Base-by-base conservation (phyloP, 257 asterid genomes). In the Anisodus acutangulus region DNA sequence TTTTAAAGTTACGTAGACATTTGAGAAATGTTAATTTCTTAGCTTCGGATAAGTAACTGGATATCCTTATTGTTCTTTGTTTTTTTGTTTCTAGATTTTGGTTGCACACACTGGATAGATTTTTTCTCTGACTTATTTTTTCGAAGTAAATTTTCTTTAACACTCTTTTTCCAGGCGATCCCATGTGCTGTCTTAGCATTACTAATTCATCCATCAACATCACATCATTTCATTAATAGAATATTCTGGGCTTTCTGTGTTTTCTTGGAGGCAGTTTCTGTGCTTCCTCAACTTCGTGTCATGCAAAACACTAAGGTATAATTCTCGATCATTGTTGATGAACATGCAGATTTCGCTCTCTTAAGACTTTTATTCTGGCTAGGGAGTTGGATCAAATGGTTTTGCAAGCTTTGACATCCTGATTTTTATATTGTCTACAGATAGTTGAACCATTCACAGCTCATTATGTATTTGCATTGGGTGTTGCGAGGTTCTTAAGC, bases 171-270 rank as follows among this genome's bases (percentile, higher is more conserved):
- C 35, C 92, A 93, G 97, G 82, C 88, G 83, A 90, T 37, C 62
- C 97, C 97, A 85, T 93, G 97, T 88, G 92, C 91, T 66, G 85
- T 83, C 85, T 91, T 93, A 84, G 97, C 94, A 43, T 60, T 93
- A 51, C 53, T 90, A 10, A 90, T 93, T 83, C 97, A 93, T 80
- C 97, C 97, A 69, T 87, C 95, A 19, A 93, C 95, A 59, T 88
- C 92, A 4, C 97, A 93, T 84, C 89, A 91, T 88, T 60, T 91
- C 71, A 11, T 91, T 53, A 93, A 91, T 85, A 89, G 94, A 89
- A 89, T 93, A 47, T 83, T 89, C 54, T 93, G 97, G 97, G 97
- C 95, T 87, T 93, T 91, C 88, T 91, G 95, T 85, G 97, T 93
- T 60, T 93, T 91, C 90, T 88, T 93, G 78, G 97, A 93, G 85